Base-by-base conservation (phyloP, 2,329 filamentous ascomycete genomes). In the Sclerotinia sclerotiorum region DNA sequence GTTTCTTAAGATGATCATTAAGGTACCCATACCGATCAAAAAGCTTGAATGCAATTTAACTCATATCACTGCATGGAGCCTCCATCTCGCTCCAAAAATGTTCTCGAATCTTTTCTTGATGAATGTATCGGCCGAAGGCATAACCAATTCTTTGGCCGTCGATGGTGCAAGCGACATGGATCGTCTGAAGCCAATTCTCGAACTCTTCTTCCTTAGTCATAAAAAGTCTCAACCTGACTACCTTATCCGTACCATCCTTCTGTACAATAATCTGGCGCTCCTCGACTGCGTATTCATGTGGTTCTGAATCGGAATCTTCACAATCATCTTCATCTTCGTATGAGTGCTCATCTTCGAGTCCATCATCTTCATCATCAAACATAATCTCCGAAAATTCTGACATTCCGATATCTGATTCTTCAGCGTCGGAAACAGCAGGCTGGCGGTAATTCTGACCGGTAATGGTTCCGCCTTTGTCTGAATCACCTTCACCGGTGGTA, bases 11-110 rank as follows among this genome's bases (percentile, higher is more conserved):
- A 58, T 79, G 76, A 32, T 69, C 46, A 55, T 76, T 77, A 32
- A 81, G 72, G 64, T 73, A 73, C 55, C 79, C 80, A 68, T 80
- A 81, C 32, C 77, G 72, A 68, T 81, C 77, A 69, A 81, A 80
- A 5, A 81, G 63, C 11, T 76, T 69, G 68, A 80, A 79, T 19
- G 76, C 79, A n/a, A 81, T 68, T 21, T 69, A 46, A 58, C 74
- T 74, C 24, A 74, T 73, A 48, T 78, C 77, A 67, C 71, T 55
- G 54, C 73, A 73, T 39, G 71, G 71, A 65, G 69, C 70, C 65
- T 80, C 77, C 76, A 81, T 80, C 4, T 76, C 67, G 39, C 69
- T 54, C 74, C 76, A 78, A 71, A 80, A 80, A 13, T 73, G 21
- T 48, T 56, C 46, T 69, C 72, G 68, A 19, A 79, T 77, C 19